Evolutionary conservation across 345 rosid species (phyloP), one percentile per base, ranked within the genome.

Genomic region (Rhodamnia argentea): DNA sequence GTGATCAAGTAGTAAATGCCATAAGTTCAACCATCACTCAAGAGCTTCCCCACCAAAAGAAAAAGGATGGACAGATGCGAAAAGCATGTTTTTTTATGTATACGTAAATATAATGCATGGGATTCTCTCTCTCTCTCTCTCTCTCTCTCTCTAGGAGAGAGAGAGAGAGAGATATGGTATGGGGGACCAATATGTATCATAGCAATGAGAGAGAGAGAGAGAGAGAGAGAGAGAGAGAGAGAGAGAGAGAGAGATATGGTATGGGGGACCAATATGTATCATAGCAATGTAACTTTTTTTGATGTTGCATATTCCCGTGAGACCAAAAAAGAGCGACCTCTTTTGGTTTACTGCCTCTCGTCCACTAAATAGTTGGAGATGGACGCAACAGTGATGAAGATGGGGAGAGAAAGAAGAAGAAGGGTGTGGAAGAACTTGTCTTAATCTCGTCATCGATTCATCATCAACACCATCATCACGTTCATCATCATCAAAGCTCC

Each of bases 21-120:
- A 37, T 40, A 70, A 70, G 81, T 70, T 70, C 82, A 81, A 55
- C 52, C 58, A 62, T 57, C 60, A 70, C 56, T 42, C 81, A 47
- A 56, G 11, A 59, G 83, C 70, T 54, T 84, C 64, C 44, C 87
- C 83, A 52, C 37, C 57, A 22, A 87, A 18, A 51, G 10, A 10
- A 51, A 10, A 37, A 32, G n/a, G 75, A 32, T 37, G 81, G 60
- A 6, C 26, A 29, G 78, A 54, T 20, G 64, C 37, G 86, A 85
- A 70, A 86, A 87, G 86, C 90, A 87, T 90, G 88, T 81, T 88
- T 81, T 87, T 87, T 89, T 85, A 86, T 88, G 92, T 88, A 90
- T 90, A 91, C 92, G 94, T 92, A 91, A 91, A 89, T 87, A 92
- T 91, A 88, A 89, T 92, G 94, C 94, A 92, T 92, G 93, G 89